Percentiles rank a stretch among this genome's conserved stretches.
Conservation (phyloP, 164 flowering plant species). For the Amborella trichopoda region DNA sequence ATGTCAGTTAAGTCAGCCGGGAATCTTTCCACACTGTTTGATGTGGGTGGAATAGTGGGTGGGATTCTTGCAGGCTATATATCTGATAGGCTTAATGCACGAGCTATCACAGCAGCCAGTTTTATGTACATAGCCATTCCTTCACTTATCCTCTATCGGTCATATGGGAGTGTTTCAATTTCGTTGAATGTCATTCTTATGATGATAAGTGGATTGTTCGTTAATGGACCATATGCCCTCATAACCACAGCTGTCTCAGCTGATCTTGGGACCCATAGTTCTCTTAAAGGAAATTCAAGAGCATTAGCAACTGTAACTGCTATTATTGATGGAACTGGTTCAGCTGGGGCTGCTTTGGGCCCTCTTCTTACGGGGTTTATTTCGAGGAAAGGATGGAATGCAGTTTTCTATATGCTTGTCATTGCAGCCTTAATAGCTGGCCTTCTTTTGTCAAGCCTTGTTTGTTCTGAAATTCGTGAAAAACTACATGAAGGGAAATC, state of each 20-base stretch:
- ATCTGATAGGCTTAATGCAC: slow-evolving; percentile 70
- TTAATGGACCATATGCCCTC: slow-evolving; percentile 90
- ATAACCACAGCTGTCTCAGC: slow-evolving; percentile 96
- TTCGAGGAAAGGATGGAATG: slow-evolving; percentile 66
- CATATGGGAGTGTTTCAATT: slow-evolving; percentile 46
- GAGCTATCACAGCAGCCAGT: slow-evolving; percentile 77
- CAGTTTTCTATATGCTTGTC: slow-evolving; percentile 61
- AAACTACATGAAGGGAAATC: slow-evolving; percentile 11
- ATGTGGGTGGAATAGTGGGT: slow-evolving; percentile 87
- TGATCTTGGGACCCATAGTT: slow-evolving; percentile 84
- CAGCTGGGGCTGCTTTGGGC: slow-evolving; percentile 81
- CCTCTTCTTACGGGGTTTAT: slow-evolving; percentile 81
- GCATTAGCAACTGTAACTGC: slow-evolving; percentile 95
- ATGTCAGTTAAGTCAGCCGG: slow-evolving; percentile 81
- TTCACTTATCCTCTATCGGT: slow-evolving; percentile 43
- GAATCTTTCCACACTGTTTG: slow-evolving; percentile 83
- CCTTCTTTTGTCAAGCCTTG: slow-evolving; percentile 49
- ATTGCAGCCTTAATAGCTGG: slow-evolving; percentile 59
- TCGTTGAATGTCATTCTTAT: slow-evolving; percentile 48
- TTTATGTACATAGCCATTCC: slow-evolving; percentile 75
- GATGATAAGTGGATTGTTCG: slow-evolving; percentile 76
- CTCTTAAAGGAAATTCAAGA: slow-evolving; percentile 67
- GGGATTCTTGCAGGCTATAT: slow-evolving; percentile 83
- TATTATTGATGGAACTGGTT: slow-evolving; percentile 94
- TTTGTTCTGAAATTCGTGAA: slow-evolving; percentile 39